Evolutionary conservation across 352 stramenopile species (phyloP), one percentile per base, ranked within the genome.

Genomic region (Phytophthora pini): DNA sequence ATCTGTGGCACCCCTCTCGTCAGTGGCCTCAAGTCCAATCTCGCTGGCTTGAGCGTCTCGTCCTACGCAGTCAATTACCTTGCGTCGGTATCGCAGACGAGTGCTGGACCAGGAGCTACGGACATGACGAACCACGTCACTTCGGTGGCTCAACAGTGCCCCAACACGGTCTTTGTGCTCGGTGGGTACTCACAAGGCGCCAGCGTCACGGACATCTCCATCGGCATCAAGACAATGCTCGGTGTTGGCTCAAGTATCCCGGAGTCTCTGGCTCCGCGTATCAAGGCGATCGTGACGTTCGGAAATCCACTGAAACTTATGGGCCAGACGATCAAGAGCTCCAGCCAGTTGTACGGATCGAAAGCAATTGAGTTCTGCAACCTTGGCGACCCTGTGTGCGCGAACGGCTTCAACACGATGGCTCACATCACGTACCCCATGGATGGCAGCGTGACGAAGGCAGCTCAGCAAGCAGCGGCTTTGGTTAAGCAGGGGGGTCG

Each of bases 211-310:
- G 64, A 70, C 40, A 74, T 77, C 32, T 57, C 69, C 2, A 70
- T 77, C n/a, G 64, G 69, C 3, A 72, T 72, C 44, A 58, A 52
- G 13, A 76, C 62, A 11, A 50, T 53, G 34, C 45, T 74, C 10
- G 66, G 60, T 24, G 20, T 51, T 1, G 66, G 62, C 7, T 11
- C 62, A 5, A 46, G 17, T 11, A 76, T 76, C 24, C 64, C 55
- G 12, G 56, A 68, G 38, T 29, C 52, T 3, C 22, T 71, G 10
- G 59, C 64, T 3, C 44, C 64, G 22, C 64, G 69, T 39, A 77
- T 74, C 51, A 71, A 70, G 51, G 69, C 65, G 3, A 56, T 78
- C 24, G 70, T 75, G 40, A 71, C 56, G 15, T 78, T 76, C 41
- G 67, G 67, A 22, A 75, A 75, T 43, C 61, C 67, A 4, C 49